Base-by-base conservation (phyloP, 768 basidiomycete genomes). In the Flagelloscypha sp. region DNA sequence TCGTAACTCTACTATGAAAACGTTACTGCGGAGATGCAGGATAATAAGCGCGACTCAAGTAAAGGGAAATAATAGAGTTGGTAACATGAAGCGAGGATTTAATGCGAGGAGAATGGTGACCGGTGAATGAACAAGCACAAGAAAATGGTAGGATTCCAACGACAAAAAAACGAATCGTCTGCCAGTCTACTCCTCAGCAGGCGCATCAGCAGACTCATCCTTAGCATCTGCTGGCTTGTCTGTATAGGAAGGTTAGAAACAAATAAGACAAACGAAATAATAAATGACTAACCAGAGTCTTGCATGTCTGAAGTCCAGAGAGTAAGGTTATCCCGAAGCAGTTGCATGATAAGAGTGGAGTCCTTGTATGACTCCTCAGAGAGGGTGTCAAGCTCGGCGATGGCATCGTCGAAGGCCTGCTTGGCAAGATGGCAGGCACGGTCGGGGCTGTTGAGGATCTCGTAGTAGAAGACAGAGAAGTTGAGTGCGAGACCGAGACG, bases 401-500 rank as follows among this genome's bases (percentile, higher is more conserved):
- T 97, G 30, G 94, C 94, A 60, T 97, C 93, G 46, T 97, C 93
- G 62, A 98, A 98, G 6, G 94, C 93, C 64, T 95, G 90, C 72
- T 98, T 98, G 60, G 93, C 93, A 48, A 97, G 84, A 57, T 93
- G 88, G 72, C 93, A 95, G 34, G 94, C 94, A 62, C 90, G 88
- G 65, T 95, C 93, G 48, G 94, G 92, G 63, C 84, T 86, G 79
- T 95, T 95, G 62, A 95, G 81, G 59, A 97, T 95, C 66, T 97
- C 93, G 69, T 95, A 95, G 77, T 97, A 97, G 76, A 98, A 97
- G 33, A 98, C 93, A 36, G 90, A 95, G 79, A 97, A 97, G 78
- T 98, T 98, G 56, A 98, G 75, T 30, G 93, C 93, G 37, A 98
- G 85, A 63, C 94, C 94, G 45, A 98, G 87, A 55, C 93, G 92